These are phyloP conservation scores for Diplocarpon mali DNA, from an alignment of 2,329 filamentous ascomycete genomes.

Conservation along the genomic window DNA sequence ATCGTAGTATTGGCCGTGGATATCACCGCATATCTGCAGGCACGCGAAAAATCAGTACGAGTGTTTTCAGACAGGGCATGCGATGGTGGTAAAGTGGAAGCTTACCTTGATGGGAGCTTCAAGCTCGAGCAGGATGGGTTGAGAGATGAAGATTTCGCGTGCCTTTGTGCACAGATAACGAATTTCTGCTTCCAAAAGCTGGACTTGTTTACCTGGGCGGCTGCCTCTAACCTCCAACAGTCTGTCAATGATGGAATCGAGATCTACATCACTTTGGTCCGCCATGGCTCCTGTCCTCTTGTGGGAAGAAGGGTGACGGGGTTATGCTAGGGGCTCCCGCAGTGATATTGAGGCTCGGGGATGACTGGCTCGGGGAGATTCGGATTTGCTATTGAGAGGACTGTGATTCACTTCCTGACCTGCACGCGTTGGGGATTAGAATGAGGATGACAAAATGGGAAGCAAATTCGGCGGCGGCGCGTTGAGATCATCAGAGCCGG, in stretches of 20 bases:
- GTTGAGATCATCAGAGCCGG: not conserved
- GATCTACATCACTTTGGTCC: slow-evolving; percentile 81
- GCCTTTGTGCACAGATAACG: slow-evolving; percentile 97
- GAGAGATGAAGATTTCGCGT: slow-evolving; percentile 98
- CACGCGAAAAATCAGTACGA: slow-evolving; percentile 4
- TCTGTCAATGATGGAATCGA: slow-evolving; percentile 98
- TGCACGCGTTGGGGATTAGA: slow-evolving; percentile 19
- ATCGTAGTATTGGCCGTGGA: slow-evolving; percentile 98
- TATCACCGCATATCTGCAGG: slow-evolving; percentile 89
- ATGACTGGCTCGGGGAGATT: slow-evolving; percentile 9
- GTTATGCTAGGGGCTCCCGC: slow-evolving; percentile 22
- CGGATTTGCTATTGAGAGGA: slow-evolving; percentile 23
- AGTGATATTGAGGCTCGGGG: slow-evolving; percentile 11
- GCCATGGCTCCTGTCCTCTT: slow-evolving; percentile 44
- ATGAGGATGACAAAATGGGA: slow-evolving; percentile 12
- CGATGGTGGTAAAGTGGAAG: not conserved
- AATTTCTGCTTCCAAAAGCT: slow-evolving; percentile 92
- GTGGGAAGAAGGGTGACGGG: slow-evolving; percentile 24
- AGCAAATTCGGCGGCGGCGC: slow-evolving; percentile 9
- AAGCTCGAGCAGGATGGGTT: slow-evolving; percentile 93
- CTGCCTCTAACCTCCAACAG: slow-evolving; percentile 95
- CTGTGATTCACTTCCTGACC: slow-evolving; percentile 26
- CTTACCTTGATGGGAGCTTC: slow-evolving; percentile 97
- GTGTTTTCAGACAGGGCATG: not conserved
- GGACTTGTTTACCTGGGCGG: slow-evolving; percentile 96